phyloP scores from a whole-genome alignment of 768 basidiomycete genomes.

The Tulasnella sp. region DNA sequence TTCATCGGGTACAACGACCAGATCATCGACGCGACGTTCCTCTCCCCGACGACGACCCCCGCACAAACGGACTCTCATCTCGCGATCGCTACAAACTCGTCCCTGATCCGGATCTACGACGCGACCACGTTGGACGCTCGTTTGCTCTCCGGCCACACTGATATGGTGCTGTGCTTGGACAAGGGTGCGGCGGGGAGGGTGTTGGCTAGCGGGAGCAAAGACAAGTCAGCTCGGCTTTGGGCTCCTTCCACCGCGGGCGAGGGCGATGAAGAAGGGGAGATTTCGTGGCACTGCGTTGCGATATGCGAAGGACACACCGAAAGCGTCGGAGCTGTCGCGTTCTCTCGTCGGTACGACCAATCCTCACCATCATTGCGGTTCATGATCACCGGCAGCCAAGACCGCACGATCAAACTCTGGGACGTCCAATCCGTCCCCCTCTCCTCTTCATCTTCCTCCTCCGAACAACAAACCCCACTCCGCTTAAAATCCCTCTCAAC shows the following conservation, averaged over 20 bases:
- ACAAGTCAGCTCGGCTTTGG: constrained; percentile 86
- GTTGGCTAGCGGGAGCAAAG: constrained; percentile 91
- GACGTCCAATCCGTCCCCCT: constrained; percentile 59
- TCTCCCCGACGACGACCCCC: constrained; percentile 46
- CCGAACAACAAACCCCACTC: constrained; percentile 38
- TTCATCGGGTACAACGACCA: constrained; percentile 98
- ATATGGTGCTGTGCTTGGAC: constrained; percentile 86
- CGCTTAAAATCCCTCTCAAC: constrained; percentile 78
- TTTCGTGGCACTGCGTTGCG: constrained; percentile 68
- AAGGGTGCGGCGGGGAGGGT: constrained; percentile 60
- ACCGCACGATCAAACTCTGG: constrained; percentile 99
- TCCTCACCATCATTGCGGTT: constrained; percentile 47
- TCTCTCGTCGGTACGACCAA: constrained; percentile 53
- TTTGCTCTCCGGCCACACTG: constrained; percentile 81
- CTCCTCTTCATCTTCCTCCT: constrained; percentile 33
- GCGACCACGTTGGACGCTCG: constrained; percentile 72
- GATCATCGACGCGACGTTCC: constrained; percentile 83
- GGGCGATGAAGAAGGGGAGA: constrained; percentile 36
- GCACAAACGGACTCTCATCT: constrained; percentile 47
- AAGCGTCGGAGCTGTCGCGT: constrained; percentile 83
- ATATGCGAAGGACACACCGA: constrained; percentile 92
- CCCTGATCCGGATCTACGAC: constrained; percentile 87
- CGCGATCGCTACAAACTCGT: constrained; percentile 96
- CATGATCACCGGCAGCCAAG: constrained; percentile 93
- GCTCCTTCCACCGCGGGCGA: constrained; percentile 38